Conservation (phyloP, 306 rosid genomes). For the Cucurbita pepo region DNA sequence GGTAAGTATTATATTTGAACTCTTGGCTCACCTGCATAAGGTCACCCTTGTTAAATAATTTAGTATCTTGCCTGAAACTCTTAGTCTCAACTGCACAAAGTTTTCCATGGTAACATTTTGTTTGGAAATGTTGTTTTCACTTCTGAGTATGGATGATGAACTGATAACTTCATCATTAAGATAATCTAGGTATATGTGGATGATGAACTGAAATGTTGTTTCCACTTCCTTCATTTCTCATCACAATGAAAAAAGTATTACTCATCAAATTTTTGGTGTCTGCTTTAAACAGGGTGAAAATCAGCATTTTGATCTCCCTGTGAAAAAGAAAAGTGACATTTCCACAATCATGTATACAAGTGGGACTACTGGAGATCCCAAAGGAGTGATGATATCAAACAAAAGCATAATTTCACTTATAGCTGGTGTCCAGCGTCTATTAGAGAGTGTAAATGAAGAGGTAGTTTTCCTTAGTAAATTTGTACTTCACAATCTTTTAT, state of each 20-base stretch:
- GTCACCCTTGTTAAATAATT: background rate
- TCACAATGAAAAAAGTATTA: background rate
- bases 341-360: slow-evolving; percentile 97
- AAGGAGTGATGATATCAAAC: slow-evolving; percentile 87
- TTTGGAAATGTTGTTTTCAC: background rate
- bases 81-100: background rate
- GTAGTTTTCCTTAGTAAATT: slow-evolving; percentile 27
- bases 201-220: too few relatives aligned
- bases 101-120: background rate
- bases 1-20: slow-evolving; percentile 29
- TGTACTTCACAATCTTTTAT: background rate
- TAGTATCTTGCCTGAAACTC: background rate
- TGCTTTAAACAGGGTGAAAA: slow-evolving; percentile 41
- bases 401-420: slow-evolving; percentile 71
- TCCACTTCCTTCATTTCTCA: background rate
- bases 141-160: background rate
- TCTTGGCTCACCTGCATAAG: background rate
- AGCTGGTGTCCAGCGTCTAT: slow-evolving; percentile 52
- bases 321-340: slow-evolving; percentile 60
- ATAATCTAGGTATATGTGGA: background rate
- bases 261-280: background rate
- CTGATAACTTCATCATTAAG: background rate
- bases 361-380: slow-evolving; percentile 96
- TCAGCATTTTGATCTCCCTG: slow-evolving; percentile 68
- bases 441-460: slow-evolving; percentile 59